Percentiles rank a stretch among this genome's conserved stretches.
Evolutionary conservation across 2,329 filamentous ascomycete genomes (phyloP).

Genomic region (Ophiostoma tasmaniense): DNA sequence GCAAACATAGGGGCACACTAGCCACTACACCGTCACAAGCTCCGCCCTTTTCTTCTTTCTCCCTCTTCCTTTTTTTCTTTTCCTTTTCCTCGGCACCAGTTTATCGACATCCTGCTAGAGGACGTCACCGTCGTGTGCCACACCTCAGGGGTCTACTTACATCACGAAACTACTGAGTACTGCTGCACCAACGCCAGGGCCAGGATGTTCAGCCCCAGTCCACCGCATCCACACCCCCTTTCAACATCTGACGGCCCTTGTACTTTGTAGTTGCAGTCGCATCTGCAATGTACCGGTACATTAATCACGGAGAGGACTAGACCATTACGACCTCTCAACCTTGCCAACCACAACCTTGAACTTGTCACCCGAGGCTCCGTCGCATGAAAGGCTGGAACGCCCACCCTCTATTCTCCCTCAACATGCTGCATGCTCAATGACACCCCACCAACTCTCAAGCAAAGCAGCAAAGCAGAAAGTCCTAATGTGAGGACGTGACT

Average conservation of each 20-base stretch:
- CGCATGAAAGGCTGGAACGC: background rate
- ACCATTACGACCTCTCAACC: background rate
- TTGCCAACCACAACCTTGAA: background rate
- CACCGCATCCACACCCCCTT: constrained; percentile 4
- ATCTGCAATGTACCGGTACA: background rate
- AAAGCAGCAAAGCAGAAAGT: background rate
- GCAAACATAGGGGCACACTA: background rate
- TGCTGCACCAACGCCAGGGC: background rate
- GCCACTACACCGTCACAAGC: background rate
- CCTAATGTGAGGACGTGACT: background rate
- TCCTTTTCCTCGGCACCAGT: background rate
- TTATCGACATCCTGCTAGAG: background rate
- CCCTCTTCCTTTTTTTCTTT: background rate
- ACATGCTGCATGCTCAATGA: background rate
- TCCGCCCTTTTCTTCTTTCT: background rate
- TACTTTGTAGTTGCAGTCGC: background rate
- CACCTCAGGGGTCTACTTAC: background rate
- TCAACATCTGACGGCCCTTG: background rate
- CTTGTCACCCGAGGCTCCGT: background rate
- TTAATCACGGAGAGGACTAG: background rate
- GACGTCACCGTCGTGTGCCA: background rate
- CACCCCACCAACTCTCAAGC: background rate
- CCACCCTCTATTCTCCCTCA: too few species aligned
- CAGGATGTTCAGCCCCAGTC: background rate
- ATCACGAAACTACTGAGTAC: background rate